Evolutionary conservation across 2,329 filamentous ascomycete genomes (phyloP).

Genomic region (Aspergillus transmontanensis): DNA sequence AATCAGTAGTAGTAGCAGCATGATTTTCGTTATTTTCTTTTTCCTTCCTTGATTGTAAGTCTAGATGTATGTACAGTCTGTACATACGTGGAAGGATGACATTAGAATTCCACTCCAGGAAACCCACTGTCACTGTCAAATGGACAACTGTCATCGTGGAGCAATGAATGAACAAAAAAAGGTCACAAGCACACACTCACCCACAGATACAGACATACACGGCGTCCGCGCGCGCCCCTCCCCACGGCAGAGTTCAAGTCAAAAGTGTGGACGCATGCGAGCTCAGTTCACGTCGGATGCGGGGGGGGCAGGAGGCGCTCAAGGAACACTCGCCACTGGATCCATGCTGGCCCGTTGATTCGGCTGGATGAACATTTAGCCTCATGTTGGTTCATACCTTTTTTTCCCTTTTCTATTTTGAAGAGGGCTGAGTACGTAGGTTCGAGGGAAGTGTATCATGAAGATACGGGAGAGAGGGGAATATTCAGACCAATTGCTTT

Average conservation of each 20-base stretch:
- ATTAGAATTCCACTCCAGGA: not conserved
- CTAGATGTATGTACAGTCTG: not conserved
- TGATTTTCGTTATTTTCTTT: not conserved
- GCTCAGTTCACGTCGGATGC: not conserved
- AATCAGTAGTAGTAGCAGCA: no score
- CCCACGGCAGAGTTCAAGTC: not conserved
- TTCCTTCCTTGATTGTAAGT: not conserved
- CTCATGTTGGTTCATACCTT: not conserved
- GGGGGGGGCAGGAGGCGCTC: not conserved
- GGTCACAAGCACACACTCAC: not conserved
- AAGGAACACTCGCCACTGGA: slow-evolving; percentile 3
- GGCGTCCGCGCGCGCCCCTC: not conserved
- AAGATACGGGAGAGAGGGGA: not conserved
- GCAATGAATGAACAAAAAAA: not conserved
- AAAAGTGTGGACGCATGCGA: not conserved
- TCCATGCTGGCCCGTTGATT: not conserved
- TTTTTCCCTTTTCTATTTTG: not conserved
- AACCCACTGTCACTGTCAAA: not conserved
- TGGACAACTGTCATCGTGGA: slow-evolving; percentile 1
- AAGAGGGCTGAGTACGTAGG: not conserved
- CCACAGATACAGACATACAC: not conserved
- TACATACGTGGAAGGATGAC: not conserved
- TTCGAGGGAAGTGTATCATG: not conserved
- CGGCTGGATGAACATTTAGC: not conserved
- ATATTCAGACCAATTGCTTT: not conserved